These are phyloP conservation scores for Xanthoconium purpureum DNA, from an alignment of 768 basidiomycete genomes.

Conservation along the genomic window DNA sequence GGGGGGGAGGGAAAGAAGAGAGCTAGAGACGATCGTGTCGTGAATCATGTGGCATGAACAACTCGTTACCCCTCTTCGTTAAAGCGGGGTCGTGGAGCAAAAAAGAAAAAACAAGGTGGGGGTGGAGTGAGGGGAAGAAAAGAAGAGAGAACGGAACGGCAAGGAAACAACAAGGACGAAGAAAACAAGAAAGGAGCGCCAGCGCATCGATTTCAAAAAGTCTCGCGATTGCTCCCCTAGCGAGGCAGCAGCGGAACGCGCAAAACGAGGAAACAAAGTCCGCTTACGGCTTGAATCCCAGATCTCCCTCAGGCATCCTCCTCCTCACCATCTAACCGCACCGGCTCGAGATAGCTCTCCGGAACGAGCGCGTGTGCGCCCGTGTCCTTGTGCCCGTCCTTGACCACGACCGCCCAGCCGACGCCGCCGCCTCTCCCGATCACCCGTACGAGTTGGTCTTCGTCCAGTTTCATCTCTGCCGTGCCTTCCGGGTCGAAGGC, in stretches of 20 bases:
- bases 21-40: no score
- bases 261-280: background rate
- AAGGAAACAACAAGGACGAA: background rate
- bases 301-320: slow-evolving; percentile 7
- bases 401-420: slow-evolving; percentile 75
- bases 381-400: slow-evolving; percentile 34
- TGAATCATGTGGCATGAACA: background rate
- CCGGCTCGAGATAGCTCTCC: slow-evolving; percentile 69
- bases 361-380: slow-evolving; percentile 69
- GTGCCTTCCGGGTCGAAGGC: slow-evolving; percentile 77
- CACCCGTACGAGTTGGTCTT: slow-evolving; percentile 73
- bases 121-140: background rate
- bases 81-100: background rate
- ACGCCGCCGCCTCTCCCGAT: slow-evolving; percentile 74
- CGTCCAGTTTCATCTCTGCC: slow-evolving; percentile 77
- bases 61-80: background rate
- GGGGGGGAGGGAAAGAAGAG: background rate
- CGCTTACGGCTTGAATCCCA: background rate
- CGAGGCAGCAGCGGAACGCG: background rate
- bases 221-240: background rate
- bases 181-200: slow-evolving; percentile 6
- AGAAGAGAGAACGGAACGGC: background rate
- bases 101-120: background rate
- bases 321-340: slow-evolving; percentile 37
- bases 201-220: slow-evolving; percentile 8